Conservation (phyloP, 768 basidiomycete genomes). For the Hericium rajendrae region DNA sequence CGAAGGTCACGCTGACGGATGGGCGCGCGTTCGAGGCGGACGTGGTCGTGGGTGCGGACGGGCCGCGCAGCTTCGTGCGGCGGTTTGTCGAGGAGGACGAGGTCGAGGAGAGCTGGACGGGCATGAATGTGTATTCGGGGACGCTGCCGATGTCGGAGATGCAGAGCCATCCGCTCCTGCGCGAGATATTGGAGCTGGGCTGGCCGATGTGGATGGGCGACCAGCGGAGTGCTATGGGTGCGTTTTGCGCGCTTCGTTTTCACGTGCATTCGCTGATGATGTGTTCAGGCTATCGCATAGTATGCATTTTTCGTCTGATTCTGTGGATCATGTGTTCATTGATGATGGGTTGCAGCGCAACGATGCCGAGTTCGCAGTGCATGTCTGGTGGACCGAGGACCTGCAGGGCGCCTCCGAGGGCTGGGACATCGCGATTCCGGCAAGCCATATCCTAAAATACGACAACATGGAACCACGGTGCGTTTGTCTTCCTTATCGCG, state of each 20-base stretch:
- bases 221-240: conserved; percentile 4
- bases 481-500: not conserved
- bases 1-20: conserved; percentile 9
- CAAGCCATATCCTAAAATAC: not conserved
- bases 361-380: conserved; percentile 3
- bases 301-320: not conserved
- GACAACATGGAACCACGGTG: conserved; percentile 5
- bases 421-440: conserved; percentile 5
- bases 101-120: conserved; percentile 1
- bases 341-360: not conserved
- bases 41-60: conserved; percentile 15
- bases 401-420: conserved; percentile 7
- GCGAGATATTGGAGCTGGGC: not conserved
- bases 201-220: conserved; percentile 10
- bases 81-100: conserved; percentile 1
- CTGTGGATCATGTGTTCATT: not conserved
- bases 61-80: conserved; percentile 10
- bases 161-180: conserved; percentile 5
- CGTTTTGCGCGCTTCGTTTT: not conserved
- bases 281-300: conserved; percentile 9
- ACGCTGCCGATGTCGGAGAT: conserved; percentile 1
- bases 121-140: conserved; percentile 5
- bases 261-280: not conserved
- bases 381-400: conserved; percentile 7
- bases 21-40: conserved; percentile 11